Percentiles rank a stretch among this genome's conserved stretches.
Evolutionary conservation across 768 basidiomycete species (phyloP).

Genomic region (Leccinum barrowsii): DNA sequence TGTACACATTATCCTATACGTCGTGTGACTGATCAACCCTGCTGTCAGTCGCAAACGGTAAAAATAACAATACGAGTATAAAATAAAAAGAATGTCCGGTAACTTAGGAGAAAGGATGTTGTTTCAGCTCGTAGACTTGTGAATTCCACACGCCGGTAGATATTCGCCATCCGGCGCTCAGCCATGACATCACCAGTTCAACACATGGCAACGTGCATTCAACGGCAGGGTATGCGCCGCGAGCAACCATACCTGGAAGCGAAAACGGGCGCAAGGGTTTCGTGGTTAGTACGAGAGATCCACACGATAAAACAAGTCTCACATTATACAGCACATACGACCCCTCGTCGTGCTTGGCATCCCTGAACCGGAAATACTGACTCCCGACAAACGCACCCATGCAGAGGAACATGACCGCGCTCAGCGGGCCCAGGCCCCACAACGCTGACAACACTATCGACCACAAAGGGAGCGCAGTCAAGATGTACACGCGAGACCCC

Average conservation of each 20-base stretch:
- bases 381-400: conserved; percentile 15
- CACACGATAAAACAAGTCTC: background rate
- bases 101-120: background rate
- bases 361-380: conserved; percentile 12
- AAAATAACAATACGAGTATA: background rate
- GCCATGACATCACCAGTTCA: conserved; percentile 5
- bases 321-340: conserved; percentile 17
- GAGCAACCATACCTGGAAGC: conserved; percentile 8
- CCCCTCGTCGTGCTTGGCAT: conserved; percentile 6
- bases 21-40: background rate
- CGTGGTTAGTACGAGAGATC: background rate
- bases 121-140: background rate
- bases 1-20: background rate
- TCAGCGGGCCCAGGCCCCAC: conserved; percentile 11
- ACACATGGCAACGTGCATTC: conserved; percentile 3
- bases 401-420: conserved; percentile 4
- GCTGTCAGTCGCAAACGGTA: background rate
- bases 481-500: conserved; percentile 13
- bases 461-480: conserved; percentile 11
- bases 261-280: background rate
- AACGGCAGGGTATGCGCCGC: conserved; percentile 6
- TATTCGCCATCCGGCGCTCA: background rate
- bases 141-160: background rate
- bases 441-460: conserved; percentile 3
- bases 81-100: background rate